Evolutionary conservation across 148 eudicot genomes (phyloP), one percentile per base, ranked within the genome.

Genomic region (Rhododendron simsii): DNA sequence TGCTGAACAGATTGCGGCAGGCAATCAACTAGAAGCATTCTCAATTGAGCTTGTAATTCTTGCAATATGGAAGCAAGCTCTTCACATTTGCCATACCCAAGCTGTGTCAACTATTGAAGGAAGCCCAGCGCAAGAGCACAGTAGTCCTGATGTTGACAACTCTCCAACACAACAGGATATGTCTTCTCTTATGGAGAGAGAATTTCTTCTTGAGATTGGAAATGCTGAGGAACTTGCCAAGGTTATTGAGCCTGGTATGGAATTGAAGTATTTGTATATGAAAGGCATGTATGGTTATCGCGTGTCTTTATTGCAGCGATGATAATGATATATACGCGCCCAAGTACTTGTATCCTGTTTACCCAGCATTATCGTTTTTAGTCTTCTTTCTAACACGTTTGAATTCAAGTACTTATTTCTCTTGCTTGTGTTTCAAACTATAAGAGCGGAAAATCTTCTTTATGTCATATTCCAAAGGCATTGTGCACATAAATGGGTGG

Each of bases 51-150:
- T 95, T 82, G 95, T 95, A 53, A 90, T 94, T 85, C 91, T 95
- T 88, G 95, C 96, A 37, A 90, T 94, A 85, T 95, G 97, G 97
- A 95, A 93, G 91, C 97, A 94, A 90, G 95, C 98, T 53, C 85
- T 95, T 84, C 85, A 93, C 87, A 92, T 95, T 85, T 93, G 93
- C 87, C 95, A 93, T 87, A 90, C 95, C 65, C 93, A 91, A 84
- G 95, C 93, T 12, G 92, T 91, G 73, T 94, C 98, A 50, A 92
- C 92, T 81, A 87, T 86, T 82, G 92, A 92, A 87, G 96, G 93
- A 80, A 95, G 94, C 87, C 88, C 96, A 76, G 83, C 86, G 86
- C 92, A 88, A 78, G 93, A 89, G 82, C 87, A 78, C 85, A 85
- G 76, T 78, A 89, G 89, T 87, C 91, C 88, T 85, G 91, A 90